Percentiles rank a stretch among this genome's conserved stretches.
Conservation (phyloP, 169 alveolate species). For the Eimeria necatrix region DNA sequence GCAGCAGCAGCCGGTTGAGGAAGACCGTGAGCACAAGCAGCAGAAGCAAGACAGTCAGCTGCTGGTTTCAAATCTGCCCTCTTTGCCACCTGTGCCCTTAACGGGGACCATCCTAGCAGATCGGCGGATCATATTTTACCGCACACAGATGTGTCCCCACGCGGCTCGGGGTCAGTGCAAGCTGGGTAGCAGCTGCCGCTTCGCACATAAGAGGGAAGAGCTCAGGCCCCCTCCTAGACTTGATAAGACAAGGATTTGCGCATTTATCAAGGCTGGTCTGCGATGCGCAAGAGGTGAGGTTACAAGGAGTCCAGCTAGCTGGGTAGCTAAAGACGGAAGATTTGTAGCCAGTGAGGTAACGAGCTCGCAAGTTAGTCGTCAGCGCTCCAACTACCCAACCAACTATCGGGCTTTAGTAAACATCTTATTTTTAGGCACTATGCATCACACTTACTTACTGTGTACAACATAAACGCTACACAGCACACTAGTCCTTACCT, state of each 20-base stretch:
- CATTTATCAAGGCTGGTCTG: constrained; percentile 18
- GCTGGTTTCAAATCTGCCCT: not conserved
- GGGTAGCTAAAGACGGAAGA: too few species aligned
- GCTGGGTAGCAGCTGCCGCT: constrained; percentile 81
- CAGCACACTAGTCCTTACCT: too few species aligned
- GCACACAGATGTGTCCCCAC: constrained; percentile 82
- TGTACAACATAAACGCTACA: too few species aligned
- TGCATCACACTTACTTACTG: too few species aligned
- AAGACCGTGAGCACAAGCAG: not conserved
- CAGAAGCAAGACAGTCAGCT: not conserved
- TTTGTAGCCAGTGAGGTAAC: too few species aligned
- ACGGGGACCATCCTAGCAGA: constrained; percentile 37
- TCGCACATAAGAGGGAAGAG: constrained; percentile 83
- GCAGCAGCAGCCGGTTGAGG: not conserved
- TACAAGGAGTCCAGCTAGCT: too few species aligned
- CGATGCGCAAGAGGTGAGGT: constrained; percentile 47
- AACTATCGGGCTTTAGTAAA: too few species aligned
- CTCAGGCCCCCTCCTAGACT: constrained; percentile 68
- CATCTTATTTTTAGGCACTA: too few species aligned
- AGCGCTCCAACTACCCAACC: too few species aligned
- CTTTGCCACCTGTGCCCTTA: not conserved
- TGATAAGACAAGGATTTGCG: constrained; percentile 46
- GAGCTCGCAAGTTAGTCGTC: too few species aligned
- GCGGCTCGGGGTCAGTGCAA: constrained; percentile 82
- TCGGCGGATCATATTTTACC: constrained; percentile 74